phyloP scores from a whole-genome alignment of 108 stramenopile species.

The Conticribra guillardii region DNA sequence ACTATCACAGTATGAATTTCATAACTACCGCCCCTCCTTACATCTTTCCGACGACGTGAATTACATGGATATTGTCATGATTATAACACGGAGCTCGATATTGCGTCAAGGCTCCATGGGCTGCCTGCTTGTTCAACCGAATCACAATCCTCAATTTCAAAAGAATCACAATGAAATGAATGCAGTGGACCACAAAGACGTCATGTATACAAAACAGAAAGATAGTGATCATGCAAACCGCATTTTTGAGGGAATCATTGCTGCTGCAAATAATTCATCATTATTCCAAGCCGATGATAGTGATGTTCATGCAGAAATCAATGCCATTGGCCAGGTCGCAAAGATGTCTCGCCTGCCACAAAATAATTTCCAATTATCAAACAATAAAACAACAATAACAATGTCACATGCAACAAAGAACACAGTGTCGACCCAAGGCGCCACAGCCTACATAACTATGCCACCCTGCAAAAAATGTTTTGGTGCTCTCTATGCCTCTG shows the following conservation, averaged over 20 bases:
- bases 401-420: background rate
- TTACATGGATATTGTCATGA: constrained; percentile 66
- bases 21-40: constrained; percentile 4
- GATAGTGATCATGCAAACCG: background rate
- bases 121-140: constrained; percentile 58
- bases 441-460: constrained; percentile 78
- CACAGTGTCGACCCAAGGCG: constrained; percentile 26
- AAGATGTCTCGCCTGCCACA: no score
- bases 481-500: constrained; percentile 55
- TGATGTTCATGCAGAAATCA: constrained; percentile 80
- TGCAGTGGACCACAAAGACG: background rate
- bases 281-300: constrained; percentile 52
- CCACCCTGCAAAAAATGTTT: constrained; percentile 82
- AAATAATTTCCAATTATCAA: no score
- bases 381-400: background rate
- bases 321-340: constrained; percentile 57
- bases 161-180: background rate
- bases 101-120: constrained; percentile 76
- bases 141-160: constrained; percentile 9
- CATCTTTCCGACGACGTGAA: constrained; percentile 62
- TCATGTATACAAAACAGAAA: no score
- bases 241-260: constrained; percentile 38
- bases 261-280: constrained; percentile 55
- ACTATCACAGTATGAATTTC: constrained; percentile 11
- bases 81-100: constrained; percentile 63